Base-by-base conservation (phyloP, 768 basidiomycete genomes). In the Russula dissimulans region DNA sequence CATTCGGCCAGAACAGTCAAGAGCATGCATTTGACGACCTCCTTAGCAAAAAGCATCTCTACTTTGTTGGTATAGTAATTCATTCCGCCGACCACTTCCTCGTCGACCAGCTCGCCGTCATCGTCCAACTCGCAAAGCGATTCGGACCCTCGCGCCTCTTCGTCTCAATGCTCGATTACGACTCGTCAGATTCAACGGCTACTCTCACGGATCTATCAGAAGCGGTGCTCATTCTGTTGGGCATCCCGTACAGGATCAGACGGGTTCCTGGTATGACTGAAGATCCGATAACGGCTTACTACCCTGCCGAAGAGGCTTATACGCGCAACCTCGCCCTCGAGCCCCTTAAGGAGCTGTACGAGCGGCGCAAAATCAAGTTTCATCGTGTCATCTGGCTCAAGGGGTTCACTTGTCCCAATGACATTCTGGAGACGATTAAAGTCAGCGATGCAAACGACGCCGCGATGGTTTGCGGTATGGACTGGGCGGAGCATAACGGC, bases 401-500 rank as follows among this genome's bases (percentile, higher is more conserved):
- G 69, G 97, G 97, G 0, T 99, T 99, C 71, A 97, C 97, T 0
- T 99, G 97, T 70, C 97, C 97, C 2, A 95, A 93, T 68, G 97
- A 99, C 71, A 94, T 99, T 50, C 77, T 99, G 54, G 97, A 99
- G 74, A 95, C 90, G 26, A 84, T 98, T 70, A 86, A 94, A 64
- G 87, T 97, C 62, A 91, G 89, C 70, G 79, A 88, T 65, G 81
- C 81, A 36, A 99, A 98, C 69, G 84, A 94, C 65, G 97, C 97
- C 3, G 91, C 94, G 0, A 92, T 99, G 91, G 93, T 97, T 2
- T 98, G 97, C 69, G 95, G 95, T n/a, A 98, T 98, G 95, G 97
- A 99, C 69, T 99, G 97, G 97, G 95, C 94, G 11, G 95, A 99
- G 72, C 89, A 94, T 68, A 91, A 93, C 64, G 94, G 94, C 0